Conservation (phyloP, 805 yeast genomes). For the Kazachstania martiniae region DNA sequence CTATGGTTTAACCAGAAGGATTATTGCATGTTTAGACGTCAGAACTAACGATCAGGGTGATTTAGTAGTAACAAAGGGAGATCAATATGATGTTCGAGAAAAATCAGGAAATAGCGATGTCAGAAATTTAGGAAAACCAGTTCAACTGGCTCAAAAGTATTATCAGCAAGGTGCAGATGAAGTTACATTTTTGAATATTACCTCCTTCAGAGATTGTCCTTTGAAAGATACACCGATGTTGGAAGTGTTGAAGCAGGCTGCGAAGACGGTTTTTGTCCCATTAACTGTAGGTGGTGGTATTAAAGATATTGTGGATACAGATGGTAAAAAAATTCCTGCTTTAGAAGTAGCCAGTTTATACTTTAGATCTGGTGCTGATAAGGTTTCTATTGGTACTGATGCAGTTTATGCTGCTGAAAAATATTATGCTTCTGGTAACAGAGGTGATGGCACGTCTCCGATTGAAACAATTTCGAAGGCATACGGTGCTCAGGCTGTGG, state of each 20-base stretch:
- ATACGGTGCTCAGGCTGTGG: constrained; percentile 96
- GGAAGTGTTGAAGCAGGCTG: constrained; percentile 71
- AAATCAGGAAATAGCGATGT: constrained; percentile 44
- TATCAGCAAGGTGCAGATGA: constrained; percentile 96
- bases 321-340: constrained; percentile 70
- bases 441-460: constrained; percentile 67
- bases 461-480: constrained; percentile 88
- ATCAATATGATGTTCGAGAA: constrained; percentile 94
- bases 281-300: constrained; percentile 98
- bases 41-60: constrained; percentile 91
- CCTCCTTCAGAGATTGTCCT: constrained; percentile 93
- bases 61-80: constrained; percentile 96
- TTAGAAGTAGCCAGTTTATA: constrained; percentile 83
- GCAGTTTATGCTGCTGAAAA: constrained; percentile 88
- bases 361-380: constrained; percentile 96
- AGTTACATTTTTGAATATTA: constrained; percentile 86
- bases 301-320: constrained; percentile 79
- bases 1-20: constrained; percentile 73
- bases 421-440: constrained; percentile 48
- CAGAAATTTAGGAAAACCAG: constrained; percentile 93
- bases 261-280: constrained; percentile 90
- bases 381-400: constrained; percentile 95
- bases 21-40: constrained; percentile 96
- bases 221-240: constrained; percentile 90
- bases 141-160: constrained; percentile 81